A percentile compares a stretch with the other conserved stretches of the same genome.
phyloP scores from a whole-genome alignment of 495 filamentous ascomycete species.

The Penicillium goetzii region DNA sequence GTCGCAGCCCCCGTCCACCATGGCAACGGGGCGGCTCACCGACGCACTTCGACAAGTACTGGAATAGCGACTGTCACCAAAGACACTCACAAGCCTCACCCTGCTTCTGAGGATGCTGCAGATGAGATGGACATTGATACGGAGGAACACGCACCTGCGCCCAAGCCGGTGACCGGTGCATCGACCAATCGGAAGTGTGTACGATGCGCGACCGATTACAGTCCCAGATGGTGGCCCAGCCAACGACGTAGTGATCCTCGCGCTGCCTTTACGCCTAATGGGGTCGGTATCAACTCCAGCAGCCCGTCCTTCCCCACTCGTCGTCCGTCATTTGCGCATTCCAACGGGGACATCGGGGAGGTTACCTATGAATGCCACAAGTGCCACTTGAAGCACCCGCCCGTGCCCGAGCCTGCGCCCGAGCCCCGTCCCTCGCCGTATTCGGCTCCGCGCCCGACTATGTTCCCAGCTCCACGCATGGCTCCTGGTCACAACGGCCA shows the following conservation, averaged over 20 bases:
- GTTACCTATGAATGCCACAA: conserved; percentile 54
- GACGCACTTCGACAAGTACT: conserved; percentile 46
- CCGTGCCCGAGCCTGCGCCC: conserved; percentile 39
- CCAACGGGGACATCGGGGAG: conserved; percentile 38
- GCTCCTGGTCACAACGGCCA: conserved; percentile 26
- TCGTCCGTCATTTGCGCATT: conserved; percentile 31
- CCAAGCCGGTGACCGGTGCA: conserved; percentile 19
- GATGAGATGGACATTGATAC: conserved; percentile 47
- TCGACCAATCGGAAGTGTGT: conserved; percentile 40
- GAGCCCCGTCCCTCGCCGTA: conserved; percentile 46
- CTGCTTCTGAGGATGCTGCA: conserved; percentile 31
- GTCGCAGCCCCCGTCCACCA: conserved; percentile 40
- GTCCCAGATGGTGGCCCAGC: conserved; percentile 50
- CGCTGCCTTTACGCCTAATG: conserved; percentile 37
- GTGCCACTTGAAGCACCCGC: conserved; percentile 51
- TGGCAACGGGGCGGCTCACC: conserved; percentile 29
- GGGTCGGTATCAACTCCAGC: conserved; percentile 31
- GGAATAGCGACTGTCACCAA: conserved; percentile 30
- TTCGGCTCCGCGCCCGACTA: conserved; percentile 33
- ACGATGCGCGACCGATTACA: conserved; percentile 44
- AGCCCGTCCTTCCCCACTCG: conserved; percentile 35
- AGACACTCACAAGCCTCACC: conserved; percentile 36
- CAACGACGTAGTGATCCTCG: conserved; percentile 34
- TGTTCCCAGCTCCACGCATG: conserved; percentile 42
- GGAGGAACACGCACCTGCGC: conserved; percentile 29